These are phyloP conservation scores for Lagenaria siceraria DNA, from an alignment of 306 rosid genomes.

Conservation along the genomic window DNA sequence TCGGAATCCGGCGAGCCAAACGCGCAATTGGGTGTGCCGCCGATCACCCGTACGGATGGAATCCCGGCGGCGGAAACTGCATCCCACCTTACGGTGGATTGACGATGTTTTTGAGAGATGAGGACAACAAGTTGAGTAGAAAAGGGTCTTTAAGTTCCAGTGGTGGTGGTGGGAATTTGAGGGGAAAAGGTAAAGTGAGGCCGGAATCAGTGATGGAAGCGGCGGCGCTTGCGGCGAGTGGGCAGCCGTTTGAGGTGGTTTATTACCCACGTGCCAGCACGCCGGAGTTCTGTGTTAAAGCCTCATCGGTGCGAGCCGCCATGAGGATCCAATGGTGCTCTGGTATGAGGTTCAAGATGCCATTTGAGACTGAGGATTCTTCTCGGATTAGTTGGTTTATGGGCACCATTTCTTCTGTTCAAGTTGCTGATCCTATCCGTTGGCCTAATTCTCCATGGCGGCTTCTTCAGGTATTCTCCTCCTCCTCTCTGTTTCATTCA, in stretches of 20 bases:
- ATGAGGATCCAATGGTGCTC: conserved; percentile 78
- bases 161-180: conserved; percentile 17
- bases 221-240: conserved; percentile 41
- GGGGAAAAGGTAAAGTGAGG: conserved; percentile 37
- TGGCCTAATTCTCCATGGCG: conserved; percentile 99
- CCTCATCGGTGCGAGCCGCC: conserved; percentile 54
- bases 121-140: conserved; percentile 37
- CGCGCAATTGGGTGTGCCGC: conserved; percentile 36
- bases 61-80: conserved; percentile 22
- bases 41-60: conserved; percentile 55
- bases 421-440: conserved; percentile 63
- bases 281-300: conserved; percentile 83
- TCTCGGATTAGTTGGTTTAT: conserved; percentile 95
- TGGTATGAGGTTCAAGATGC: conserved; percentile 98
- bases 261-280: conserved; percentile 75
- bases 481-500: not conserved
- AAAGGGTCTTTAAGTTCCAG: conserved; percentile 33
- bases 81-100: conserved; percentile 41
- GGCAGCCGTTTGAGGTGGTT: conserved; percentile 63
- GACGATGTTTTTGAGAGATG: conserved; percentile 47
- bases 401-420: conserved; percentile 89
- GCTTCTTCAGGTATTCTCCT: conserved; percentile 65
- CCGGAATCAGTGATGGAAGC: conserved; percentile 72
- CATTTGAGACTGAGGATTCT: conserved; percentile 97
- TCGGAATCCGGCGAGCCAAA: conserved; percentile 80